phyloP scores from a whole-genome alignment of 2,329 filamentous ascomycete genomes.

The Emergomyces africanus region DNA sequence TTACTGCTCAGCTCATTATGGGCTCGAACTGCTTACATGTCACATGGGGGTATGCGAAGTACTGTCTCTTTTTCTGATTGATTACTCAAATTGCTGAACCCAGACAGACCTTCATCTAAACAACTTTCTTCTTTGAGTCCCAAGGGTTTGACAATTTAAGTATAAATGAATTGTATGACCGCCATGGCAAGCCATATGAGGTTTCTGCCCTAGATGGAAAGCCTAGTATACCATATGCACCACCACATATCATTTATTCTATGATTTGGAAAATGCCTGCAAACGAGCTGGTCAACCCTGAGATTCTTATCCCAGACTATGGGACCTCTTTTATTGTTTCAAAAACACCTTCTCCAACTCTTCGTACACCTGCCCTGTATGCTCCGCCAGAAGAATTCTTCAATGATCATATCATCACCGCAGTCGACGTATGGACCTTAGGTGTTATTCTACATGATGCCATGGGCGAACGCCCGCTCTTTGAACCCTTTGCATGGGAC shows the following conservation, averaged over 20 bases:
- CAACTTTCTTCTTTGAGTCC: slow-evolving; percentile 13
- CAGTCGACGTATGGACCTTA: slow-evolving; percentile 15
- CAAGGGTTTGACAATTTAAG: slow-evolving; percentile 10
- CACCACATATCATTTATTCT: slow-evolving; percentile 10
- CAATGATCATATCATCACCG: slow-evolving; percentile 7
- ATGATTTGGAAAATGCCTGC: slow-evolving; percentile 13
- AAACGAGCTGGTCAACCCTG: slow-evolving; percentile 11
- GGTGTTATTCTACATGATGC: slow-evolving; percentile 13
- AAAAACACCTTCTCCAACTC: slow-evolving; percentile 11
- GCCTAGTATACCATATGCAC: slow-evolving; percentile 12
- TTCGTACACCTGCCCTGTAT: slow-evolving; percentile 13
- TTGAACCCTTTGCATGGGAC: slow-evolving; percentile 14
- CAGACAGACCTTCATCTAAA: slow-evolving; percentile 9
- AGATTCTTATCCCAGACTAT: slow-evolving; percentile 16
- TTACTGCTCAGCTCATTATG: slow-evolving; percentile 12
- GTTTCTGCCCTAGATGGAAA: slow-evolving; percentile 12
- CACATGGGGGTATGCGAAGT: slow-evolving; percentile 12
- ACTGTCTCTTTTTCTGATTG: background rate
- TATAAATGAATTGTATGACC: slow-evolving; percentile 12
- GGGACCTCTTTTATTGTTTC: slow-evolving; percentile 14
- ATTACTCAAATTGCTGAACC: slow-evolving; percentile 5
- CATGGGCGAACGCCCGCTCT: slow-evolving; percentile 13
- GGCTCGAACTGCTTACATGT: slow-evolving; percentile 12
- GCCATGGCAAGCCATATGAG: slow-evolving; percentile 12
- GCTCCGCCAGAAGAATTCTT: slow-evolving; percentile 13